A percentile compares a stretch with the other conserved stretches of the same genome.
phyloP scores from a whole-genome alignment of 305 asterid genomes.

The Solanum hybrid region DNA sequence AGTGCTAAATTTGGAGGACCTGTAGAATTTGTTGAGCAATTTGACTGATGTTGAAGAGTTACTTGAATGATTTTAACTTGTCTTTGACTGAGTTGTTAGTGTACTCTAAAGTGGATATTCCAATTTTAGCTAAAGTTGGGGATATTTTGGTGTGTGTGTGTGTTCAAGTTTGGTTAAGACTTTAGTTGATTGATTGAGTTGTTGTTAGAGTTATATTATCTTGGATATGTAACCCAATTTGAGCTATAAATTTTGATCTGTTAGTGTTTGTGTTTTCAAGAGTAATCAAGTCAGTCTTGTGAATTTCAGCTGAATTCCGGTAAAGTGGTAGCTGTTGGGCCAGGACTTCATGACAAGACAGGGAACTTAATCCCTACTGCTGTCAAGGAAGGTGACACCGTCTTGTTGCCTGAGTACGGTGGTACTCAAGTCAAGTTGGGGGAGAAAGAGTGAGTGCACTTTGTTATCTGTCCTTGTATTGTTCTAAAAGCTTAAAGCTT shows the following conservation, averaged over 20 bases:
- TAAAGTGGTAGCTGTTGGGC: constrained; percentile 78
- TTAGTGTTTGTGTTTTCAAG: neutral
- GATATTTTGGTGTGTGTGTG: neutral
- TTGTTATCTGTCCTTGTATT: neutral
- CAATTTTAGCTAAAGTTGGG: neutral
- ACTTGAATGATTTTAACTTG: neutral
- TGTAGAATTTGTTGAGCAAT: neutral
- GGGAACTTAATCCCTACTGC: constrained; percentile 60
- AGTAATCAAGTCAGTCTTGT: neutral
- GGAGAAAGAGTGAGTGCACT: constrained; percentile 69
- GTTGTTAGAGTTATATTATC: neutral
- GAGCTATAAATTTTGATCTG: neutral
- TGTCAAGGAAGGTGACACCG: constrained; percentile 89
- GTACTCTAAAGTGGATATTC: neutral
- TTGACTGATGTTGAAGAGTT: neutral
- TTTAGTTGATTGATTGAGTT: neutral
- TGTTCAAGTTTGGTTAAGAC: neutral
- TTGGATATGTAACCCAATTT: neutral
- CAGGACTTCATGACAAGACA: constrained; percentile 48
- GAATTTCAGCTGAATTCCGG: constrained; percentile 71
- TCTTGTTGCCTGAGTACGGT: constrained; percentile 88
- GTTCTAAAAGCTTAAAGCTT: neutral
- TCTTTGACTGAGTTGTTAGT: neutral
- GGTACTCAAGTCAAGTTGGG: constrained; percentile 82
- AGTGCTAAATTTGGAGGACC: neutral